Evolutionary conservation across 75 land plant genomes (phyloP).

Genomic region (Pinus tabuliformis): DNA sequence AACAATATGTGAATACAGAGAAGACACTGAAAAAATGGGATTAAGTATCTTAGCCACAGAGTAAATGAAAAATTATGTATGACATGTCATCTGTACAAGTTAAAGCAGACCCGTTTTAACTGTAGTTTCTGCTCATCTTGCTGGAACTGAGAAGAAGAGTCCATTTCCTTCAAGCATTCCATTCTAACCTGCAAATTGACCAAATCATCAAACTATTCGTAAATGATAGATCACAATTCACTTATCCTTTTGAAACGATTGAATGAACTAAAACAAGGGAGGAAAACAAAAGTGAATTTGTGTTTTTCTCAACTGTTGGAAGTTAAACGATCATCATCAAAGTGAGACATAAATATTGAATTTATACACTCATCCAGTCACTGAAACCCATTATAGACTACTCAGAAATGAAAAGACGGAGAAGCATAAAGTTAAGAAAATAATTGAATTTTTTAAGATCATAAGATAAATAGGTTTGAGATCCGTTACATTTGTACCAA

Average conservation of each 20-base stretch:
- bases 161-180: background rate
- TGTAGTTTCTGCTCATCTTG: background rate
- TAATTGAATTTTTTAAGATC: background rate
- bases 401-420: background rate
- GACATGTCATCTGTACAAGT: background rate
- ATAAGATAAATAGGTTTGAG: background rate
- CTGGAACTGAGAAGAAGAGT: background rate
- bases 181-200: conserved; percentile 4
- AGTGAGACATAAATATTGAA: background rate
- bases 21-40: background rate
- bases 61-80: background rate
- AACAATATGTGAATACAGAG: background rate
- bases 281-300: background rate
- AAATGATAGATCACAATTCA: background rate
- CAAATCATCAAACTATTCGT: background rate
- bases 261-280: background rate
- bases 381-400: background rate
- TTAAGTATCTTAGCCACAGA: background rate
- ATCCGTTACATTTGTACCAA: background rate
- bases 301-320: background rate
- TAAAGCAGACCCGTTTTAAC: conserved; percentile 4
- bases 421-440: background rate
- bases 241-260: background rate
- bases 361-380: background rate
- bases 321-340: background rate